A percentile compares a stretch with the other conserved stretches of the same genome.
Evolutionary conservation across 257 asterid genomes (phyloP).

Genomic region (Solanum chilense): DNA sequence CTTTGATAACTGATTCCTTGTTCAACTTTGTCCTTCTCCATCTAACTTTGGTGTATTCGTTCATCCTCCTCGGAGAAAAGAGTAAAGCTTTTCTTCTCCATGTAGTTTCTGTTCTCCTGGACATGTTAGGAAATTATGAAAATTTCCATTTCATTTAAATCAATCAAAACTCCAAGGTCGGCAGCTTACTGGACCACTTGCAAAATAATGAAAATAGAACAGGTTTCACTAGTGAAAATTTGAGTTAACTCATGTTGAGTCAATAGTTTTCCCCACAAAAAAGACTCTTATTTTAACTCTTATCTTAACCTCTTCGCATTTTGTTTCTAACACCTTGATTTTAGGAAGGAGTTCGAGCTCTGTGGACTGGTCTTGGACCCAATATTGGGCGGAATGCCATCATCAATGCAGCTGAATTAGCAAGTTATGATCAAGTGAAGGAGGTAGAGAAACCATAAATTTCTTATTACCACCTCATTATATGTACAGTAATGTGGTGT

Average conservation of each 20-base stretch:
- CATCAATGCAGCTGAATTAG: slow-evolving; percentile 95
- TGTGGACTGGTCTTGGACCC: slow-evolving; percentile 98
- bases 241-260: background rate
- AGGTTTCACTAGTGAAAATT: background rate
- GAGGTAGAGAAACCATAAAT: slow-evolving; percentile 32
- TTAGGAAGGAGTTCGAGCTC: slow-evolving; percentile 74
- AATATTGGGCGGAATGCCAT: slow-evolving; percentile 94
- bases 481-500: background rate
- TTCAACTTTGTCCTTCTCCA: background rate
- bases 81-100: background rate
- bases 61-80: background rate
- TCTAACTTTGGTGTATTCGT: background rate
- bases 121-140: background rate
- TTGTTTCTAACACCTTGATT: background rate
- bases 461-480: background rate
- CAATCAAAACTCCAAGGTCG: background rate
- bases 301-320: background rate
- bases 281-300: background rate
- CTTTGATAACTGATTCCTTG: background rate
- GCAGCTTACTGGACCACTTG: background rate
- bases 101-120: background rate
- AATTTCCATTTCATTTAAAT: background rate
- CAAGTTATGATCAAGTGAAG: slow-evolving; percentile 98
- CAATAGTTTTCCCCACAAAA: background rate
- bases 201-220: background rate